These are phyloP conservation scores for Penicillium thymicola DNA, from an alignment of 2,329 filamentous ascomycete genomes.

Conservation along the genomic window DNA sequence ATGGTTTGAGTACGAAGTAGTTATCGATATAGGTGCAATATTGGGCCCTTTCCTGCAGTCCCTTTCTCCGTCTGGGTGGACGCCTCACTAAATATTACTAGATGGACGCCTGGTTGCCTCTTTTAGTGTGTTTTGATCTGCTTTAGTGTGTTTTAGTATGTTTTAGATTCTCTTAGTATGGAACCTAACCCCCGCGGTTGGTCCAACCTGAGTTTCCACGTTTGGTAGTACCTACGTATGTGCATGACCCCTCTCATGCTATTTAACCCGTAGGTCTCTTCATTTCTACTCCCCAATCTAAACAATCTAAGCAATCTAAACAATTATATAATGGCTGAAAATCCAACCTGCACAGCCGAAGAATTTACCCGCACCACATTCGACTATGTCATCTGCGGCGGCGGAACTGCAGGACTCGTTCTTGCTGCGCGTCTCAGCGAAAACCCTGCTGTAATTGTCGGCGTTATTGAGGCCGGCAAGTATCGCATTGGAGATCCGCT, in stretches of 20 bases:
- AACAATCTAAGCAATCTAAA: neutral
- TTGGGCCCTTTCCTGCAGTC: neutral
- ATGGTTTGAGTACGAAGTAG: neutral
- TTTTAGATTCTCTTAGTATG: neutral
- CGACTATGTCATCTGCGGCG: slow-evolving; percentile 47
- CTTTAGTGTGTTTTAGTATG: neutral
- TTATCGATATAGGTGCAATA: neutral
- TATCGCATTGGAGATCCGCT: slow-evolving; percentile 28
- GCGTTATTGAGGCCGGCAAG: slow-evolving; percentile 46
- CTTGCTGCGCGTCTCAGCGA: slow-evolving; percentile 45
- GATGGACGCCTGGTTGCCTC: too few relatives aligned
- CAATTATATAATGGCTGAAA: neutral
- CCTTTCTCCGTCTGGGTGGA: neutral
- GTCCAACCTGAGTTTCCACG: neutral
- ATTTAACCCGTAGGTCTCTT: neutral
- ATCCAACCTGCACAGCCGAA: slow-evolving; percentile 9
- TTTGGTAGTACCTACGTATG: neutral
- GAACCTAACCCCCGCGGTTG: neutral
- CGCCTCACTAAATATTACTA: neutral
- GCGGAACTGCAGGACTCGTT: slow-evolving; percentile 53
- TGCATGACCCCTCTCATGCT: neutral
- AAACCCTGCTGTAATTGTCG: slow-evolving; percentile 40
- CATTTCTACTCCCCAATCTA: too few relatives aligned
- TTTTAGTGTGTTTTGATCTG: too few relatives aligned
- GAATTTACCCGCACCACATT: slow-evolving; percentile 17